Base-by-base conservation (phyloP, 1,284 basidiomycete species). In the Ganoderma boninense region DNA sequence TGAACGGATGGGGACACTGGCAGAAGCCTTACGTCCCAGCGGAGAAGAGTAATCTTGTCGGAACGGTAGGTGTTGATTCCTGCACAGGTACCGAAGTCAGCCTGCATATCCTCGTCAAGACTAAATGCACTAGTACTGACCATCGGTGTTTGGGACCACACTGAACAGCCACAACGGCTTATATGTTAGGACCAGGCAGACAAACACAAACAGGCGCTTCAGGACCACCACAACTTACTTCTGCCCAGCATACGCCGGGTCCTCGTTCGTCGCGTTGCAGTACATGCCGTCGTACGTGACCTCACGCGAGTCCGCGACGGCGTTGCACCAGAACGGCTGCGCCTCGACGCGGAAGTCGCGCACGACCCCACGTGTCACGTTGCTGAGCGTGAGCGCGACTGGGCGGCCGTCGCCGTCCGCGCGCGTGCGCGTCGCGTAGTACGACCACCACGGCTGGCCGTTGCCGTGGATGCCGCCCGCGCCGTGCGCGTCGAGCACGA, bases 271-370 rank as follows among this genome's bases (percentile, higher is more conserved):
- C 20, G 89, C 90, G 77, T 92, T 91, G 78, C 90, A 85, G 14
- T 80, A 80, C 86, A 90, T 90, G 18, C 87, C 88, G 74, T 90
- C 88, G 75, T 91, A 90, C 35, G 87, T 75, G 2, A 92, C 82
- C 67, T 88, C 81, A 40, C 77, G 78, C 20, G 86, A 88, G 62
- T 90, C 84, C 11, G 87, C 87, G 13, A 90, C 84, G 1, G 87
- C 82, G 71, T 90, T 89, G 71, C 89, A 88, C 90, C 89, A 92
- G 79, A 92, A 92, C 18, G 90, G 90, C 62, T 87, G 90, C 18
- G 87, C 84, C 56, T 87, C 81, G 69, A 92, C 87, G 32, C 81
- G 80, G 79, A 90, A 91, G 78, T 89, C 83, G 56, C 79, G 80
- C n/a, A 92, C 80, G 0, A 79, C 74, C 1, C 82, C 90, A 38